Conservation (phyloP, 2,329 filamentous ascomycete genomes). For the Dactylellina parvicollis region DNA sequence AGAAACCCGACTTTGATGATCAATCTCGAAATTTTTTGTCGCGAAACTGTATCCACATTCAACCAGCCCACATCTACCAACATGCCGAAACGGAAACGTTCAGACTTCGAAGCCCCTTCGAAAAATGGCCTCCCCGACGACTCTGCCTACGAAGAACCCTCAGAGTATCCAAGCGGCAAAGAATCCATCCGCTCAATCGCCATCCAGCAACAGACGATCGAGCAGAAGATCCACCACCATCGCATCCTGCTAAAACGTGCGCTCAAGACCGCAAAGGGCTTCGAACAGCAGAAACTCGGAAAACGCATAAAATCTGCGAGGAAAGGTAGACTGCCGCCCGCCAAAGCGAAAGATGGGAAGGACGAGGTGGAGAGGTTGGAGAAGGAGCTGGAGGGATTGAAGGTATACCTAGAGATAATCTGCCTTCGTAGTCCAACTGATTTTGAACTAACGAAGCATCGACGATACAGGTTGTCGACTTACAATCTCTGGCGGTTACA, state of each 20-base stretch:
- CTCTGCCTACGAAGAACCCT: background rate
- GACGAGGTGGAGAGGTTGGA: constrained; percentile 69
- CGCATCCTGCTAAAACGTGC: constrained; percentile 63
- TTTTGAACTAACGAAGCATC: background rate
- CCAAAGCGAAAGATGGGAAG: constrained; percentile 60
- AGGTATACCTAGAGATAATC: constrained; percentile 57
- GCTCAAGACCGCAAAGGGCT: constrained; percentile 77
- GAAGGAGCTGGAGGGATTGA: constrained; percentile 68
- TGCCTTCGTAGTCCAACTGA: no score
- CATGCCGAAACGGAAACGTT: constrained; percentile 53
- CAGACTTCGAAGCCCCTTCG: constrained; percentile 29
- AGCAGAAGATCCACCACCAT: constrained; percentile 50
- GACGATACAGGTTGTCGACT: constrained; percentile 62
- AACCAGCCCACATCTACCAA: background rate
- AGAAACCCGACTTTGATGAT: background rate
- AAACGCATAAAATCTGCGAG: constrained; percentile 66
- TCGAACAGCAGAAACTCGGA: constrained; percentile 78
- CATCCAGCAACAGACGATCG: constrained; percentile 41
- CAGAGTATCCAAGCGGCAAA: background rate
- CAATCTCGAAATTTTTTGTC: background rate
- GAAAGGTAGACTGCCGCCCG: constrained; percentile 8
- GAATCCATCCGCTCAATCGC: constrained; percentile 50
- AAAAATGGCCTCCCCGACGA: background rate
- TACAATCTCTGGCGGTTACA: constrained; percentile 63
- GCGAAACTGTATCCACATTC: background rate